A percentile compares a stretch with the other conserved stretches of the same genome.
Conservation (phyloP, 1,284 basidiomycete species). For the Stereum hirsutum region DNA sequence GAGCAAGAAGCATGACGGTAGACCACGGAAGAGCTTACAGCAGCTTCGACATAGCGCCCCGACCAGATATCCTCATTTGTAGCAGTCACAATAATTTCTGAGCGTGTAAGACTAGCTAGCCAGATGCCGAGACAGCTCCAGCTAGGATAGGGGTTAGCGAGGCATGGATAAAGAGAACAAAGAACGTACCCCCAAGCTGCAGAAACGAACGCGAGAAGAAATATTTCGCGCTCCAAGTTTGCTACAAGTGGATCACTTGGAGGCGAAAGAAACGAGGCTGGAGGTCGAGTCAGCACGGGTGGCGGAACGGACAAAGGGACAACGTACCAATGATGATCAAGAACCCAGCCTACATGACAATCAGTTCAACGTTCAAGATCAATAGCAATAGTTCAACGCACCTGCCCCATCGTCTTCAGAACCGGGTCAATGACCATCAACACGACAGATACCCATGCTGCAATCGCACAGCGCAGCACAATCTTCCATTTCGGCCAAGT, state of each 20-base stretch:
- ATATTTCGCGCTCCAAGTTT: constrained; percentile 60
- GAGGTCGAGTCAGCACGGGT: constrained; percentile 2
- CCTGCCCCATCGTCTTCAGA: constrained; percentile 50
- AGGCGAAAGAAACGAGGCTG: constrained; percentile 60
- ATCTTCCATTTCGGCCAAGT: constrained; percentile 56
- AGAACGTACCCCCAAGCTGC: constrained; percentile 55
- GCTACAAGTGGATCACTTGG: constrained; percentile 60
- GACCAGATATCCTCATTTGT: constrained; percentile 27
- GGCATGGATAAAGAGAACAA: neutral
- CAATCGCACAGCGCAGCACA: constrained; percentile 51
- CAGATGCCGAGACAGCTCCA: constrained; percentile 64
- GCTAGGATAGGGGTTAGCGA: constrained; percentile 22
- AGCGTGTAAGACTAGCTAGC: constrained; percentile 52
- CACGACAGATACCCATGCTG: constrained; percentile 55
- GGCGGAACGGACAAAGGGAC: neutral
- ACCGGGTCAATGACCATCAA: constrained; percentile 53
- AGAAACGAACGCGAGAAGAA: constrained; percentile 44
- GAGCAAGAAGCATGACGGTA: constrained; percentile 9
- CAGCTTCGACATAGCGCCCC: constrained; percentile 53
- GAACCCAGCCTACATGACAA: constrained; percentile 44
- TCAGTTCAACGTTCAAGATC: neutral
- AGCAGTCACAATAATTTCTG: constrained; percentile 30
- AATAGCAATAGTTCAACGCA: constrained; percentile 18
- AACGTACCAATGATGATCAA: constrained; percentile 51
- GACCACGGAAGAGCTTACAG: constrained; percentile 25